A percentile compares a stretch with the other conserved stretches of the same genome.
These are phyloP conservation scores for Sarcodon sp. DNA, from an alignment of 768 basidiomycete genomes.

Conservation along the genomic window DNA sequence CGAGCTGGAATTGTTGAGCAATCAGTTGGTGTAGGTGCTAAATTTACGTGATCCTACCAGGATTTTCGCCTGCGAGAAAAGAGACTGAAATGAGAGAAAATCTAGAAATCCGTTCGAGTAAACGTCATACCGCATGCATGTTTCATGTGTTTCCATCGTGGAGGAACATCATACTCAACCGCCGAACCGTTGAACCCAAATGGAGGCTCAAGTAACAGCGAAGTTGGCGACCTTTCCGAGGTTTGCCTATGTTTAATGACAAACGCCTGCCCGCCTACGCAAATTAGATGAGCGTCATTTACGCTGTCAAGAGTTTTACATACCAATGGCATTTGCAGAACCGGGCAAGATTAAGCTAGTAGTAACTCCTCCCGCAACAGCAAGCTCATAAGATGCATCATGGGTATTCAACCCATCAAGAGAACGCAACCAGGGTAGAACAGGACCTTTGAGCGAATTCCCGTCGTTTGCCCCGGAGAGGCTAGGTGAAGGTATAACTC, in stretches of 20 bases:
- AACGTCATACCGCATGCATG: conserved; percentile 41
- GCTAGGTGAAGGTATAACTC: conserved; percentile 17
- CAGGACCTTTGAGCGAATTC: conserved; percentile 40
- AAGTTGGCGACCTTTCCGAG: conserved; percentile 48
- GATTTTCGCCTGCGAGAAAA: conserved; percentile 43
- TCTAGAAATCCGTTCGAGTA: not conserved
- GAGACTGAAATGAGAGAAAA: not conserved
- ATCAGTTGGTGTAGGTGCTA: not conserved
- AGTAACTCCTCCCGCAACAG: conserved; percentile 61
- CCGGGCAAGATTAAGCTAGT: conserved; percentile 70
- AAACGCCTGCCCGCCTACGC: conserved; percentile 63
- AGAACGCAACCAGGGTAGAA: conserved; percentile 52
- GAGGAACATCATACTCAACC: conserved; percentile 14
- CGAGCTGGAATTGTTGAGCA: conserved; percentile 6
- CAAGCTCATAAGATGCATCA: conserved; percentile 42
- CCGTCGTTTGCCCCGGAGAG: conserved; percentile 31
- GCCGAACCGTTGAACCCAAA: conserved; percentile 31
- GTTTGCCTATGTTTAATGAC: conserved; percentile 68
- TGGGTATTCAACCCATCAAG: conserved; percentile 70
- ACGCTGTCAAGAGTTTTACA: not conserved
- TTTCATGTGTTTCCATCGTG: conserved; percentile 62
- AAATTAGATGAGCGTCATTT: not conserved
- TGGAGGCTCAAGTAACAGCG: conserved; percentile 66
- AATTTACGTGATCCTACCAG: conserved; percentile 15
- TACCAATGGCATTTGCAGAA: conserved; percentile 48